Evolutionary conservation across 225 moss, liverwort and hornwort genomes (phyloP), one percentile per base, ranked within the genome.

Genomic region (Sphagnum contortum): DNA sequence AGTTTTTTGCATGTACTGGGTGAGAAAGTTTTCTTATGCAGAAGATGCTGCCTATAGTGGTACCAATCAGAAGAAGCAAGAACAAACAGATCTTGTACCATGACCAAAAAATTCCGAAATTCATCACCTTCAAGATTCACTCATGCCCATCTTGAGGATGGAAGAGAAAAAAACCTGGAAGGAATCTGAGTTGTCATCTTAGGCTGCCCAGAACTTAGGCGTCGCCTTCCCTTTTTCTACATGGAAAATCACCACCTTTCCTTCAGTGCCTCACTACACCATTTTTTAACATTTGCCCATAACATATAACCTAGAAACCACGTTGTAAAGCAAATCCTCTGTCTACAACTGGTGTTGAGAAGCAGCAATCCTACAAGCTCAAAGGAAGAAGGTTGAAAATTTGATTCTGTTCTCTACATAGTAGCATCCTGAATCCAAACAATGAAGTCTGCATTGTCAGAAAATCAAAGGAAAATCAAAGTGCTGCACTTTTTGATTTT

Each of bases 181-280:
- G 56, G 11, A 11, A 57, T 57, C 56, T 57, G n/a, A 11, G 13
- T 57, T 13, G 13, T 4, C 13, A 11, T 57, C 56, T 5, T 70
- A 11, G 83, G 70, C 60, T 77, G 77, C 44, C 80, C 83, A 63
- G 80, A 72, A 57, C 72, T 83, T 29, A 29, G 29, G 56, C 80
- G 80, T 70, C 83, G 80, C 69, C 80, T 70, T 48, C 74, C 80
- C 72, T 77, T 83, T 68, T 83, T 80, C 83, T 83, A 80, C 45
- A 61, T 47, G 13, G 13, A 13, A 57, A 5, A 57, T 11, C n/a
- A 57, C 56, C 5, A 11, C 56, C 4, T 29, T 29, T 4, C 13
- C 11, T 13, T 57, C 56, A 12, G 8, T 57, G 11, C 29, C 29
- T 29, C 29, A 29, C 29, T 29, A 29, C 29, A 29, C 29, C 29